Evolutionary conservation across 2,329 filamentous ascomycete genomes (phyloP), one percentile per base, ranked within the genome.

Genomic region (Talaromyces albobiverticillius): DNA sequence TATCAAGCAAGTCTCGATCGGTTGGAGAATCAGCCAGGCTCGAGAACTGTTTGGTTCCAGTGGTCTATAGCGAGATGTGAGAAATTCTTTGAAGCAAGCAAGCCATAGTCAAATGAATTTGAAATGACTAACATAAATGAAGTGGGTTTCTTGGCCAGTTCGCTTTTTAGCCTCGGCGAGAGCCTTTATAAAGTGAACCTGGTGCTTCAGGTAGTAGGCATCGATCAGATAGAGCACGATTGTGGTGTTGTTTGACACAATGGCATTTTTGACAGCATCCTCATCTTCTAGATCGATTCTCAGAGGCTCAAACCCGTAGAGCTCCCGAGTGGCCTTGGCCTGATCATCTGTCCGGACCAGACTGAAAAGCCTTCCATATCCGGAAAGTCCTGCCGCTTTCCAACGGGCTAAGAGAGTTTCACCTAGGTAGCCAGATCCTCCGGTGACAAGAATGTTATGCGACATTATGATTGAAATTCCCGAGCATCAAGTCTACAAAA

Each of bases 21-120:
- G 68, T 75, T 0, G 76, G 75, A 4, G 72, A 66, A 0, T 74
- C 78, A 0, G 73, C 72, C 61, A 78, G 76, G 25, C 65, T 71
- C 13, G 77, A 79, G 60, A 82, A 82, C 3, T 78, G 59, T 64
- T 82, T 83, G 22, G 79, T 79, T 0, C 80, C 80, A 2, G 65
- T 73, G 0, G 79, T 82, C 56, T 78, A 74, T n/a, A 82, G 57
- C n/a, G n/a, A n/a, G n/a, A n/a, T n/a, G n/a, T n/a, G n/a, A n/a
- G n/a, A n/a, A n/a, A n/a, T n/a, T n/a, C n/a, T n/a, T n/a, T n/a
- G n/a, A n/a, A n/a, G n/a, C n/a, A n/a, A n/a, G n/a, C n/a, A n/a
- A n/a, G n/a, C n/a, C n/a, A n/a, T n/a, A n/a, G n/a, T n/a, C n/a
- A n/a, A n/a, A n/a, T n/a, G n/a, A n/a, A n/a, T n/a, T n/a, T n/a